These are phyloP conservation scores for Aureobasidium sp. DNA, from an alignment of 2,329 filamentous ascomycete genomes.

Conservation along the genomic window DNA sequence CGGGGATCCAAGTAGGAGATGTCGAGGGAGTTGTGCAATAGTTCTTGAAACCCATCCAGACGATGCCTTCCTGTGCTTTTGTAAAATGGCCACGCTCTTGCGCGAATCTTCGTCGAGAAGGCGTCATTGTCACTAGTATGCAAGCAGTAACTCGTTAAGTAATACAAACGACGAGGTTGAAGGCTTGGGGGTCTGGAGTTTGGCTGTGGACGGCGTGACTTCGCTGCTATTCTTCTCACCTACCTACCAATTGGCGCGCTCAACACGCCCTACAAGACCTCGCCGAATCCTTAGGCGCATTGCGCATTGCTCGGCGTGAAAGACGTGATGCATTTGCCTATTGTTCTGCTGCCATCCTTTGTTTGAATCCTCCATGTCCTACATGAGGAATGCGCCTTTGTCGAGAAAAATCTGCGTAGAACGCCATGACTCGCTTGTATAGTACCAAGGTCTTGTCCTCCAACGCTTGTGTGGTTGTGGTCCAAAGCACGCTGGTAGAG, in stretches of 20 bases:
- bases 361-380: not conserved
- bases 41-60: not conserved
- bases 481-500: not conserved
- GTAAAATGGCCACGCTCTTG: not conserved
- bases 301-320: conserved; percentile 5
- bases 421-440: not conserved
- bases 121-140: conserved; percentile 11
- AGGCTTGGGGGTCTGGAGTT: conserved; percentile 4
- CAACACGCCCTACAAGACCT: conserved; percentile 2
- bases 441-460: not conserved
- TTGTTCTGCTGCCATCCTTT: not conserved
- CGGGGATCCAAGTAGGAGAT: not conserved
- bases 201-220: not conserved
- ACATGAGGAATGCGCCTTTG: not conserved
- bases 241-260: not conserved
- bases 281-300: not conserved
- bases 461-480: conserved; percentile 1
- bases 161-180: not conserved
- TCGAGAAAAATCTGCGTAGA: not conserved
- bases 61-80: not conserved
- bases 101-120: conserved; percentile 6
- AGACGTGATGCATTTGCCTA: not conserved
- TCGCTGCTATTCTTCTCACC: not conserved
- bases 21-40: not conserved
- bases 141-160: conserved; percentile 10